Evolutionary conservation across 2,329 filamentous ascomycete genomes (phyloP), one percentile per base, ranked within the genome.

Genomic region (Epichloe typhina): DNA sequence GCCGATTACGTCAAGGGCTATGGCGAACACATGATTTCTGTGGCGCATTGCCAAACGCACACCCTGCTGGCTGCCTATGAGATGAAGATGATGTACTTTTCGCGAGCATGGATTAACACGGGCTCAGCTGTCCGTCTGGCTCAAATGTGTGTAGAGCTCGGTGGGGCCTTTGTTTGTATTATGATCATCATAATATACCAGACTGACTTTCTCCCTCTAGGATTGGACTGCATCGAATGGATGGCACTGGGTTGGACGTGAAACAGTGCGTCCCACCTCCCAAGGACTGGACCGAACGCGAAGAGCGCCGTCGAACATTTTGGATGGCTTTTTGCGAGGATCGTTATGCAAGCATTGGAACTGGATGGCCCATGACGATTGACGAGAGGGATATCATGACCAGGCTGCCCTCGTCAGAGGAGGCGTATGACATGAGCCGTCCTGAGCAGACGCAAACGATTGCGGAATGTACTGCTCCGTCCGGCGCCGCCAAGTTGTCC

Each of bases 31-130:
- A 86, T 94, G 64, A 86, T 96, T 57, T 91, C 85, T 1, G 74
- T 96, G 33, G 83, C 84, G 15, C 88, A 95, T 65, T 86, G 84
- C 47, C 93, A 98, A 65, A 81, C 87, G 1, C 94, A 94, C 76
- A 73, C 82, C 26, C 71, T 97, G 19, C 74, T 94, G 46, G 80
- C 83, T 5, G 82, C 79, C 0, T 96, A 95, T 60, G 93, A 98
- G 66, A 97, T 96, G 73, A 95, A 91, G 69, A 86, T 87, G 77
- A 95, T 97, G 87, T 94, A 89, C 65, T 97, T 97, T 59, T 91
- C 93, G 1, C 76, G 93, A 57, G 93, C 93, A 1, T 97, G 93
- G 93, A 81, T 95, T 70, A 96, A 87, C 58, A 84, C 87, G 3
- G 93, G 91, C 21, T 77, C 86, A 54, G 85, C 85, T 4, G 80